Base-by-base conservation (phyloP, 148 eudicot genomes). In the Rhododendron griersonianum region DNA sequence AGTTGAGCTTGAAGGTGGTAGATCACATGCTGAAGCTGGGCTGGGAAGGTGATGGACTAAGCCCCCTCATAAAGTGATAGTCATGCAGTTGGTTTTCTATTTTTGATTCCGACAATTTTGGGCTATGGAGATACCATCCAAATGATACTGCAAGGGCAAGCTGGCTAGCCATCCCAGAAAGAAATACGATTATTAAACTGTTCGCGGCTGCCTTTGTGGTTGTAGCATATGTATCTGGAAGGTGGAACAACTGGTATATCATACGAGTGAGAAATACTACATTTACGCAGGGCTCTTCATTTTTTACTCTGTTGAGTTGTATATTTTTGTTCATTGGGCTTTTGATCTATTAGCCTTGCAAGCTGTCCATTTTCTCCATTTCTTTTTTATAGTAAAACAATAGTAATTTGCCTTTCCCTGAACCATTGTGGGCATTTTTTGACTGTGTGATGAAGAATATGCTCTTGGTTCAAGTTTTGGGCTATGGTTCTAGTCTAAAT, bases 11-110 rank as follows among this genome's bases (percentile, higher is more conserved):
- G 90, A 95, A 94, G 93, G 98, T 95, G 85, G 99, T 97, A 25
- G 99, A 95, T 91, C 98, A 94, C 80, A 95, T 95, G 99, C 95
- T 95, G 65, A 97, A 97, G 92, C 94, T 95, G 71, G 99, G 98
- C 57, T 95, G 99, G 98, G 95, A 95, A 93, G 98, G 98, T 50
- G 96, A 92, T 75, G 95, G 98, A 84, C 89, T 92, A 47, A 90
- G 93, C 89, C 95, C 95, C 75, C 91, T 95, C 84, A 91, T 94
- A 37, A 92, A 92, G 87, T 94, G 90, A 94, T 53, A 51, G 83
- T 75, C 59, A 2, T 16, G 73, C 51, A 61, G 45, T 47, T 61
- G 82, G 67, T 47, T 48, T 30, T 41, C 86, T 19, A 69, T 48
- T 83, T 79, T 76, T 33, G 51, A 77, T n/a, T 18, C 45, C 5